Evolutionary conservation across 306 rosid species (phyloP).

Genomic region (Mucuna pruriens): DNA sequence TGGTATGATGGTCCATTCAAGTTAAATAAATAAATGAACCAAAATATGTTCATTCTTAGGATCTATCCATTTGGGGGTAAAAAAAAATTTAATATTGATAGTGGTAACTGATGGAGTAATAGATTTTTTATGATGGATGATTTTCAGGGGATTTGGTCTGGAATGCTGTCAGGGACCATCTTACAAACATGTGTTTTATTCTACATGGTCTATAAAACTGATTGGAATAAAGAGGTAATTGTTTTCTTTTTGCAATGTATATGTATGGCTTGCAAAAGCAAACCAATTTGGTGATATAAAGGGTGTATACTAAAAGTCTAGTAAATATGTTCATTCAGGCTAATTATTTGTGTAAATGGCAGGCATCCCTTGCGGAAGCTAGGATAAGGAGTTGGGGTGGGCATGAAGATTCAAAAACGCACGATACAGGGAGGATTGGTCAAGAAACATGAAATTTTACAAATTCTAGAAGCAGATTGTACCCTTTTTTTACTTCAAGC

Average conservation of each 20-base stretch:
- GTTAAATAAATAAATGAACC: not conserved
- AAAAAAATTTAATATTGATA: not conserved
- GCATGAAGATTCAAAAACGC: not conserved
- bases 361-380: slow-evolving; percentile 48
- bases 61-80: not conserved
- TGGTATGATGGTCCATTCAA: too few species aligned
- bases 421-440: not conserved
- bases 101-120: not conserved
- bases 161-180: slow-evolving; percentile 73
- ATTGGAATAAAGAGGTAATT: slow-evolving; percentile 76
- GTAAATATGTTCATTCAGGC: not conserved
- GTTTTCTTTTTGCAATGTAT: too few species aligned
- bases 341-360: slow-evolving; percentile 14
- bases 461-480: not conserved
- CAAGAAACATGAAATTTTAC: not conserved
- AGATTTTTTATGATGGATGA: not conserved
- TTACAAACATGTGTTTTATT: slow-evolving; percentile 68
- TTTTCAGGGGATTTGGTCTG: slow-evolving; percentile 80
- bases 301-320: not conserved
- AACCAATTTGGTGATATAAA: not conserved
- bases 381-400: slow-evolving; percentile 50
- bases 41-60: not conserved
- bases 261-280: not conserved
- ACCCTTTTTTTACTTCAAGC: not conserved
- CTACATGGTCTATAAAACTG: slow-evolving; percentile 62